Conservation (phyloP, 2,329 filamentous ascomycete species). For the Arthrobotrys iridis region DNA sequence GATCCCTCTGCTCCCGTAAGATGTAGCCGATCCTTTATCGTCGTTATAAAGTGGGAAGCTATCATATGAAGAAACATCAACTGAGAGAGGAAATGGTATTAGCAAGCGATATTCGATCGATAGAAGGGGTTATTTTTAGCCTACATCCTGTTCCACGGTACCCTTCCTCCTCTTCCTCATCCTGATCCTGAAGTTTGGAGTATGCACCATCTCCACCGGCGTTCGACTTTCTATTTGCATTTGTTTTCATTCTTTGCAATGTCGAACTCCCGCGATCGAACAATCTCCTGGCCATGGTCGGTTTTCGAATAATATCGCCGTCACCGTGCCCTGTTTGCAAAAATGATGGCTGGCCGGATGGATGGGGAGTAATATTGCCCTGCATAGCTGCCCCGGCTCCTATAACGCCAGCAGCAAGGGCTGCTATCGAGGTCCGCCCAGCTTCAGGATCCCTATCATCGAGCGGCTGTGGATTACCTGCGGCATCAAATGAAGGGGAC, state of each 20-base stretch:
- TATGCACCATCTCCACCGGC: constrained; percentile 14
- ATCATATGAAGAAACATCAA: constrained; percentile 49
- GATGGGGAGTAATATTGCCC: constrained; percentile 32
- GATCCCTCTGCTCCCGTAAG: constrained; percentile 42
- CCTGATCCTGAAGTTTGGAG: constrained; percentile 29
- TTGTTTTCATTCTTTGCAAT: constrained; percentile 48
- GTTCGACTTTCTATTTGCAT: constrained; percentile 14
- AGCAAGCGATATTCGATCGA: not conserved
- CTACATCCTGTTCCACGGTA: constrained; percentile 33
- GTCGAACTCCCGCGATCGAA: constrained; percentile 52
- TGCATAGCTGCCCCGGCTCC: constrained; percentile 43
- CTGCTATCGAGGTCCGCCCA: constrained; percentile 46
- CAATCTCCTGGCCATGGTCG: constrained; percentile 47
- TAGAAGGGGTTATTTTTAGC: not conserved
- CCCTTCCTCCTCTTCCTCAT: constrained; percentile 25
- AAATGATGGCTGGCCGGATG: constrained; percentile 13
- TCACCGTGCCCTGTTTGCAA: not conserved
- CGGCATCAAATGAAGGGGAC: constrained; percentile 41
- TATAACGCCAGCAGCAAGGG: constrained; percentile 39
- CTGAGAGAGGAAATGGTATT: not conserved
- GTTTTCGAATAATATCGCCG: constrained; percentile 40
- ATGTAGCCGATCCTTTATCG: constrained; percentile 38
- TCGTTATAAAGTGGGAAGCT: constrained; percentile 49
- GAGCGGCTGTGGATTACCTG: constrained; percentile 33
- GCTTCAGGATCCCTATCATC: constrained; percentile 37